Percentiles rank a stretch among this genome's conserved stretches.
phyloP scores from a whole-genome alignment of 1,284 basidiomycete genomes.

The Volvariella surrecta region DNA sequence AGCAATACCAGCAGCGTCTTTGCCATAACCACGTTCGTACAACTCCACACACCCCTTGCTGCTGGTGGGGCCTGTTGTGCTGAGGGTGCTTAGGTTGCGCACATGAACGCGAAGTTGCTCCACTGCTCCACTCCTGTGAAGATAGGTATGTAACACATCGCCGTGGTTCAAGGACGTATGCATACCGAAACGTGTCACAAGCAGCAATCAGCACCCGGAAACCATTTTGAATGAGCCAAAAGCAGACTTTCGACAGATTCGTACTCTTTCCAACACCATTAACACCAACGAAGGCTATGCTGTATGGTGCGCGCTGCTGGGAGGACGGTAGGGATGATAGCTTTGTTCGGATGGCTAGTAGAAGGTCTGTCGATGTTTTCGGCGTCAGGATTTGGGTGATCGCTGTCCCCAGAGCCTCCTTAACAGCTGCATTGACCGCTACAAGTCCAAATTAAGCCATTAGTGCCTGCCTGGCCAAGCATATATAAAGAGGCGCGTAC shows the following conservation, averaged over 20 bases:
- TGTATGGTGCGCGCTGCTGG: slow-evolving; percentile 80
- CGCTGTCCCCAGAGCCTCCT: slow-evolving; percentile 75
- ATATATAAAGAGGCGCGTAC: slow-evolving; percentile 32
- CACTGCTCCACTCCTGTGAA: slow-evolving; percentile 81
- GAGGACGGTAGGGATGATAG: slow-evolving; percentile 61
- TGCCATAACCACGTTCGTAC: slow-evolving; percentile 96
- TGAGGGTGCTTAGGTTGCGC: slow-evolving; percentile 86
- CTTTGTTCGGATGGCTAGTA: slow-evolving; percentile 75
- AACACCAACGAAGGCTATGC: slow-evolving; percentile 97
- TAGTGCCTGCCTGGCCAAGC: not conserved
- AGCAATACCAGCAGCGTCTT: slow-evolving; percentile 96
- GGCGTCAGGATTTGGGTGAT: slow-evolving; percentile 94
- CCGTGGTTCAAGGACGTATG: slow-evolving; percentile 2
- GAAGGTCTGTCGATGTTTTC: slow-evolving; percentile 91
- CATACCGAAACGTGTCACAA: slow-evolving; percentile 92
- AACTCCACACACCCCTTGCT: slow-evolving; percentile 82
- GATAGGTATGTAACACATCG: not conserved
- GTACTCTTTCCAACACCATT: slow-evolving; percentile 99
- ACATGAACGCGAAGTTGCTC: slow-evolving; percentile 98
- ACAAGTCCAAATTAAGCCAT: not conserved
- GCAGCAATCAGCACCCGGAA: slow-evolving; percentile 93
- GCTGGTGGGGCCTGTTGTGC: slow-evolving; percentile 56
- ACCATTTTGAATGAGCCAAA: slow-evolving; percentile 97
- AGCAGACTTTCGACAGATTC: slow-evolving; percentile 96
- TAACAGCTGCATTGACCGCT: slow-evolving; percentile 84